Percentiles rank a stretch among this genome's conserved stretches.
Evolutionary conservation across 805 yeast species (phyloP).

Genomic region (Candida cerambycidarum): DNA sequence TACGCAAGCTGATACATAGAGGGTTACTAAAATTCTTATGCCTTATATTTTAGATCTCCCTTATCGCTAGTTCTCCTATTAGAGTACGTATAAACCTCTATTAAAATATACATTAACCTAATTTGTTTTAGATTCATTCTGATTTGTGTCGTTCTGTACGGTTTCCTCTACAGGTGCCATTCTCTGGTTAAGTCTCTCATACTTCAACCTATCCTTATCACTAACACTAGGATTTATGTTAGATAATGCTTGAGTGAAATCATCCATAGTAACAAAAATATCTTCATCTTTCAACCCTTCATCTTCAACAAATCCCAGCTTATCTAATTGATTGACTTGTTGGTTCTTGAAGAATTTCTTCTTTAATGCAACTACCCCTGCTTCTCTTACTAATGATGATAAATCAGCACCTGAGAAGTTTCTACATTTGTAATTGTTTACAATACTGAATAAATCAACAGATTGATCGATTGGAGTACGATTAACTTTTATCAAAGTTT

Average conservation of each 20-base stretch:
- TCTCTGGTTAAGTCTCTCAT: slow-evolving; percentile 68
- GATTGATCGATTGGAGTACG: slow-evolving; percentile 68
- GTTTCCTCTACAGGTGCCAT: slow-evolving; percentile 41
- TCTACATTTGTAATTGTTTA: slow-evolving; percentile 75
- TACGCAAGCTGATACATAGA: too few relatives aligned
- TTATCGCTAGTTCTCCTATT: too few relatives aligned
- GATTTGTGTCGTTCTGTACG: neutral
- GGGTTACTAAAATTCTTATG: too few relatives aligned
- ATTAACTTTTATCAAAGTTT: slow-evolving; percentile 68
- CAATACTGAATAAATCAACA: slow-evolving; percentile 63
- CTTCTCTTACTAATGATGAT: slow-evolving; percentile 87
- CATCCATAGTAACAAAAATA: slow-evolving; percentile 59
- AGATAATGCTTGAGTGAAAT: slow-evolving; percentile 69
- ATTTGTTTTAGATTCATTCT: too few relatives aligned
- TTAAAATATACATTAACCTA: too few relatives aligned
- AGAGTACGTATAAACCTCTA: too few relatives aligned
- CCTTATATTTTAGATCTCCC: too few relatives aligned
- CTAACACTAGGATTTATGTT: slow-evolving; percentile 88
- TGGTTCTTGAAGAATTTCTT: slow-evolving; percentile 59
- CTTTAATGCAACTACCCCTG: slow-evolving; percentile 86
- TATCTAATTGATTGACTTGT: slow-evolving; percentile 38
- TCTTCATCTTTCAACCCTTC: slow-evolving; percentile 20
- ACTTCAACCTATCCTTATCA: slow-evolving; percentile 76
- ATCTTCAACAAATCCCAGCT: slow-evolving; percentile 34
- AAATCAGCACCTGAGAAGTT: slow-evolving; percentile 97